Conservation (phyloP, 2,329 filamentous ascomycete genomes). For the Cryphonectria carpinicola region DNA sequence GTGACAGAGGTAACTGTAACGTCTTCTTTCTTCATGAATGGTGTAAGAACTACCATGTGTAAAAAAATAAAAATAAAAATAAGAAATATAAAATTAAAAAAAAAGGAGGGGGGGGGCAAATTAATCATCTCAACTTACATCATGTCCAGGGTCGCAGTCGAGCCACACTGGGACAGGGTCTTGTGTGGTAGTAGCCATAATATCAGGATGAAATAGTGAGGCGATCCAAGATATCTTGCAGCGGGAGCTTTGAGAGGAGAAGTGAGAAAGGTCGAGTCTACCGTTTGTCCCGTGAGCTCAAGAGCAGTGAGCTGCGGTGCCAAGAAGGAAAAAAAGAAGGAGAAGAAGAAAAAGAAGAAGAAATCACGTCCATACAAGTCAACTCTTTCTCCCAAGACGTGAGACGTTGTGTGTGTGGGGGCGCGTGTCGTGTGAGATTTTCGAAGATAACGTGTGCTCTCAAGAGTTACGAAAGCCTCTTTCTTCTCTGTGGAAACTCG, state of each 20-base stretch:
- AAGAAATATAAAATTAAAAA: no score
- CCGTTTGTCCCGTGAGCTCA: neutral
- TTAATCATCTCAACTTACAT: slow-evolving; percentile 57
- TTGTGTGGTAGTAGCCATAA: neutral
- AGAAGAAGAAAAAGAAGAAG: neutral
- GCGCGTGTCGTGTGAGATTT: neutral
- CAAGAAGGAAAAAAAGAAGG: neutral
- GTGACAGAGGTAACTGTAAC: neutral
- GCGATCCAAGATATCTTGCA: neutral
- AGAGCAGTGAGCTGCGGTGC: neutral
- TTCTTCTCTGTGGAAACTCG: no score
- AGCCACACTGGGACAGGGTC: slow-evolving; percentile 57
- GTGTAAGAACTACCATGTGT: no score
- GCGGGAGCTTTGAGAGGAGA: neutral
- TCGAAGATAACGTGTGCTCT: neutral
- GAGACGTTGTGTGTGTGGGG: neutral
- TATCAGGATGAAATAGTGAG: neutral
- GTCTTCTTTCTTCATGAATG: neutral
- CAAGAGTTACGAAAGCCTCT: neutral
- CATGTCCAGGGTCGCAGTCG: slow-evolving; percentile 66
- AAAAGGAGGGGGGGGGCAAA: no score
- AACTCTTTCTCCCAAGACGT: no score
- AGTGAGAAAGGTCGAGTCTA: neutral
- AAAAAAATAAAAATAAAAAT: no score
- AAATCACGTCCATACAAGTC: neutral